Conservation (phyloP, 2,329 filamentous ascomycete genomes). For the Talaromyces pinophilus region DNA sequence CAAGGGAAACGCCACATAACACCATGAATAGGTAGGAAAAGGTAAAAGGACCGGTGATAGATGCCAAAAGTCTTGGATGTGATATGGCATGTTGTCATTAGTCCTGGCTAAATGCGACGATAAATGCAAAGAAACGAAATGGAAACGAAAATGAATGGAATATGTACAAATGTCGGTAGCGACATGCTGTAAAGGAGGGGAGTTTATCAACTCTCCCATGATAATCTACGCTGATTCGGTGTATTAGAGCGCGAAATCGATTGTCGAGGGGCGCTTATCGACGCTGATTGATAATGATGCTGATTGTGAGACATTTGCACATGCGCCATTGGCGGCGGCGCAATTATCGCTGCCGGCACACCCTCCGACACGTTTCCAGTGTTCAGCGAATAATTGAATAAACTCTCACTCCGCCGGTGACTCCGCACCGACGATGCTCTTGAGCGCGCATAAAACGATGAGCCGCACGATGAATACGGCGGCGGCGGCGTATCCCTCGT, state of each 20-base stretch:
- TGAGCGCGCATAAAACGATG: conserved; percentile 35
- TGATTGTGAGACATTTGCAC: conserved; percentile 24
- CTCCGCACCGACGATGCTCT: conserved; percentile 35
- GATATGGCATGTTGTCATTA: not conserved
- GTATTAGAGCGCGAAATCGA: not conserved
- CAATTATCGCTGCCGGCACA: conserved; percentile 23
- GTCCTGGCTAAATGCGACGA: not conserved
- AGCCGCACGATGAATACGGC: conserved; percentile 41
- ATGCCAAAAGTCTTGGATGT: not conserved
- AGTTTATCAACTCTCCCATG: conserved; percentile 10
- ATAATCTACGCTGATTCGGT: conserved; percentile 5
- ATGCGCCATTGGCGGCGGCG: conserved; percentile 32
- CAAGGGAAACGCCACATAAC: not conserved
- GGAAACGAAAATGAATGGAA: not conserved
- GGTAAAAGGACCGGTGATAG: not conserved
- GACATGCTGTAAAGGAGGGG: not conserved
- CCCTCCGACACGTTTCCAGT: not conserved
- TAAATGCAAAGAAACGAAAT: not conserved
- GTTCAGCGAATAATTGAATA: not conserved
- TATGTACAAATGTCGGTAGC: not conserved
- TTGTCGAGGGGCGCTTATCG: not conserved
- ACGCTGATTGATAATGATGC: not conserved
- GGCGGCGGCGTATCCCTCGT: conserved; percentile 47
- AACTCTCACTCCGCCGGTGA: conserved; percentile 18
- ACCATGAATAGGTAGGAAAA: not conserved